Percentiles rank a stretch among this genome's conserved stretches.
phyloP scores from a whole-genome alignment of 1,139 yeast genomes.

The Pichia sp. region DNA sequence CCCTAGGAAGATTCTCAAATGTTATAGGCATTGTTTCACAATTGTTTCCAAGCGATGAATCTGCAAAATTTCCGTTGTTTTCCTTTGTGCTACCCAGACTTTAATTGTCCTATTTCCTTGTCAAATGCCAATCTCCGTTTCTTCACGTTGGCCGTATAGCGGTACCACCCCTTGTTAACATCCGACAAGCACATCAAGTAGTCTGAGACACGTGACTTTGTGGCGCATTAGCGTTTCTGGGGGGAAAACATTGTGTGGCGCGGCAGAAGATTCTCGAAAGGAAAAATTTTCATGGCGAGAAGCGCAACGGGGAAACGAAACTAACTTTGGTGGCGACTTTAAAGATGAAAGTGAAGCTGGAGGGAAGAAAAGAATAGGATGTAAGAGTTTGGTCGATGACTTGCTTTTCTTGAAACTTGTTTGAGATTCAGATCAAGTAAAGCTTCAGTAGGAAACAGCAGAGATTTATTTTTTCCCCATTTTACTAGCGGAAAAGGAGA shows the following conservation, averaged over 20 bases:
- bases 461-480: not conserved
- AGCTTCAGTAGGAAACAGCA: not conserved
- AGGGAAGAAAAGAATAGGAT: not conserved
- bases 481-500: constrained; percentile 1
- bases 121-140: no score
- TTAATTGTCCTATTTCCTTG: no score
- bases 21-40: constrained; percentile 22
- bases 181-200: no score
- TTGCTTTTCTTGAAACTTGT: not conserved
- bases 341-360: constrained; percentile 12
- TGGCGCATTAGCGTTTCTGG: not conserved
- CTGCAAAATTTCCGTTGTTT: not conserved
- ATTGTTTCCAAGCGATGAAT: not conserved
- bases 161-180: no score
- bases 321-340: not conserved
- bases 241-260: not conserved
- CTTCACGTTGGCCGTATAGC: no score
- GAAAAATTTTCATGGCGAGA: not conserved
- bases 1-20: constrained; percentile 31
- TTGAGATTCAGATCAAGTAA: not conserved
- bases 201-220: not conserved
- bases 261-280: constrained; percentile 8
- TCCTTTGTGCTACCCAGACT: not conserved
- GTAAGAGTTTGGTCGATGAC: not conserved
- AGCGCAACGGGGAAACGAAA: not conserved